Base-by-base conservation (phyloP, 106 monocot genomes). In the Iris macrosiphon region DNA sequence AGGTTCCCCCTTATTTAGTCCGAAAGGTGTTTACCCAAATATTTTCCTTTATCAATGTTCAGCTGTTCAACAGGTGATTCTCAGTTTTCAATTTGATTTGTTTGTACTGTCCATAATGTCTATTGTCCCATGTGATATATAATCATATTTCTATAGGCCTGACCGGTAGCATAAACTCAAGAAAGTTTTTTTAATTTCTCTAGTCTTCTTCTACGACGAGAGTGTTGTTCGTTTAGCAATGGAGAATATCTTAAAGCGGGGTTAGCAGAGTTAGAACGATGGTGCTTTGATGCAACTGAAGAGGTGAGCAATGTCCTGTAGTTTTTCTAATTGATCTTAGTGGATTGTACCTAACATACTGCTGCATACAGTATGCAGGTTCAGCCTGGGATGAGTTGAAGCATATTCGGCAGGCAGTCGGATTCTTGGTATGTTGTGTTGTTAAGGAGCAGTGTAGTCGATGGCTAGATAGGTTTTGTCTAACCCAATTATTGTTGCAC, bases 191-290 rank as follows among this genome's bases (percentile, higher is more conserved):
- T n/a, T n/a, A n/a, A n/a, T n/a, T n/a, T n/a, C 14, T 30, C 15
- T 42, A 88, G 88, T 46, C 78, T 88, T 51, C 75, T 88, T 45
- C 52, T 88, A 30, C 78, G 88, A 39, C 75, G 88, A 0, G 88
- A 88, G 58, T 88, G 82, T 34, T 88, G 88, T 70, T 88, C 88
- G 30, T 88, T 83, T 40, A 88, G 83, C 69, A 88, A 88, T 60
- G 88, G 88, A 11, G 88, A 88, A 52, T 88, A 66, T 52, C 72
- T 88, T 20, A 88, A 88, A 67, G 65, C 83, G 45, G 88, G 88
- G 42, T 63, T 88, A 32, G 72, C 72, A 63, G 88, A 88, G 59
- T 67, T 88, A 49, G 83, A 88, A 47, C 75, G 51, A 43, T 88
- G 88, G 88, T 83, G 83, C 31, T 83, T 49, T 64, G 72, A 66